Evolutionary conservation across 441 rosid species (phyloP).

Genomic region (Theobroma grandiflorum): DNA sequence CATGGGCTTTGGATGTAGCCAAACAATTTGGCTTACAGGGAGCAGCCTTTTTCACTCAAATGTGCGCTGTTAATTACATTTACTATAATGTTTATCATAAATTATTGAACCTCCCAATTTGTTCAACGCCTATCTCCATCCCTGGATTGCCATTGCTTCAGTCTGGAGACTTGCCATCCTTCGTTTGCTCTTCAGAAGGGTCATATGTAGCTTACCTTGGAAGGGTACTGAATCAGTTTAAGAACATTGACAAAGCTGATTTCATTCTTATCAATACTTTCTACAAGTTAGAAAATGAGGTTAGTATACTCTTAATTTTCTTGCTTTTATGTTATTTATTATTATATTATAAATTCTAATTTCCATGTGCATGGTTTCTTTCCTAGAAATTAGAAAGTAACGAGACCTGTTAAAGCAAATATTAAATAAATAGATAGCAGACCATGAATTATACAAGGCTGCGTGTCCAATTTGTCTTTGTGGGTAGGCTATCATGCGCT

Average conservation of each 20-base stretch:
- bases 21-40: slow-evolving; percentile 39
- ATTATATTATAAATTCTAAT: too few species aligned
- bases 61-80: slow-evolving; percentile 53
- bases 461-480: too few species aligned
- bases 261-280: slow-evolving; percentile 60
- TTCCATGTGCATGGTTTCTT: too few species aligned
- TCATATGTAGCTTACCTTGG: slow-evolving; percentile 61
- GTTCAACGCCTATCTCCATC: slow-evolving; percentile 1
- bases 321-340: too few species aligned
- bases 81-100: slow-evolving; percentile 45
- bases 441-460: too few species aligned
- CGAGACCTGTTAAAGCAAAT: too few species aligned
- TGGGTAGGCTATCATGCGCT: too few species aligned
- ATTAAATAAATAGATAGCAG: too few species aligned
- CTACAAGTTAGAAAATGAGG: slow-evolving; percentile 63
- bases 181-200: slow-evolving; percentile 40
- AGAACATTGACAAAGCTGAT: slow-evolving; percentile 58
- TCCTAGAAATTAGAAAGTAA: too few species aligned
- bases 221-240: slow-evolving; percentile 61
- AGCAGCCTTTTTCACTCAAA: slow-evolving; percentile 56
- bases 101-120: slow-evolving; percentile 36
- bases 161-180: slow-evolving; percentile 64
- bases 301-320: not conserved
- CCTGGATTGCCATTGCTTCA: slow-evolving; percentile 51
- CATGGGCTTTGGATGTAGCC: slow-evolving; percentile 58